phyloP scores from a whole-genome alignment of 1,139 yeast species.

The Arxiozyma slooffiae region DNA sequence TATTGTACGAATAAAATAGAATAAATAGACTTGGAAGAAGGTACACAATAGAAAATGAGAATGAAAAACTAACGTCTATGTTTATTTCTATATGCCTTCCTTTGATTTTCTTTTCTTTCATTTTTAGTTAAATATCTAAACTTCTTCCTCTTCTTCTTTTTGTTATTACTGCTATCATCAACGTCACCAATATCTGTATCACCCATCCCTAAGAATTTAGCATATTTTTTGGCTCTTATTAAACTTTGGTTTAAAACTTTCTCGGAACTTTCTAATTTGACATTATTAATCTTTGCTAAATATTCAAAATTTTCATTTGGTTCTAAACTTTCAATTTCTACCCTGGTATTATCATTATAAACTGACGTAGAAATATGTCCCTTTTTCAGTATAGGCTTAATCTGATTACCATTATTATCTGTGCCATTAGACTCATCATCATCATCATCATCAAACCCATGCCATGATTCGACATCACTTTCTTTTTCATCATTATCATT shows the following conservation, averaged over 20 bases:
- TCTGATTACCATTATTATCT: slow-evolving; percentile 20
- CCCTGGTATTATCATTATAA: slow-evolving; percentile 40
- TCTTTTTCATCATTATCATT: slow-evolving; percentile 19
- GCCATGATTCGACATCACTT: slow-evolving; percentile 34
- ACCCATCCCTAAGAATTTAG: slow-evolving; percentile 48
- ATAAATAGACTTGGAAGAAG: background rate
- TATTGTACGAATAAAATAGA: background rate
- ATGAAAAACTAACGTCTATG: slow-evolving; percentile 18
- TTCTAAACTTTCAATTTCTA: slow-evolving; percentile 53
- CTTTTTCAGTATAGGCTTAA: slow-evolving; percentile 36
- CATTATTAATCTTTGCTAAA: slow-evolving; percentile 53
- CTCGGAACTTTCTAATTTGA: slow-evolving; percentile 49
- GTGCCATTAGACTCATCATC: slow-evolving; percentile 8
- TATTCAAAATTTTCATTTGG: slow-evolving; percentile 44
- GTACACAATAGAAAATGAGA: background rate
- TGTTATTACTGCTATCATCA: slow-evolving; percentile 14
- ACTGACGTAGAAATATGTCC: slow-evolving; percentile 24
- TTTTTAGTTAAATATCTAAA: slow-evolving; percentile 74
- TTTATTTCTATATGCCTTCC: slow-evolving; percentile 41
- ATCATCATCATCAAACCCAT: slow-evolving; percentile 33
- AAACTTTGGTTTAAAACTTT: slow-evolving; percentile 56
- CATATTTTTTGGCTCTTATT: slow-evolving; percentile 62
- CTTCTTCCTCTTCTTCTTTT: slow-evolving; percentile 58
- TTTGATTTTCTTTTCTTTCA: slow-evolving; percentile 60
- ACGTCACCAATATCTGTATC: slow-evolving; percentile 21